A percentile compares a stretch with the other conserved stretches of the same genome.
phyloP scores from a whole-genome alignment of 1,284 basidiomycete genomes.

The Ustilago lituana region DNA sequence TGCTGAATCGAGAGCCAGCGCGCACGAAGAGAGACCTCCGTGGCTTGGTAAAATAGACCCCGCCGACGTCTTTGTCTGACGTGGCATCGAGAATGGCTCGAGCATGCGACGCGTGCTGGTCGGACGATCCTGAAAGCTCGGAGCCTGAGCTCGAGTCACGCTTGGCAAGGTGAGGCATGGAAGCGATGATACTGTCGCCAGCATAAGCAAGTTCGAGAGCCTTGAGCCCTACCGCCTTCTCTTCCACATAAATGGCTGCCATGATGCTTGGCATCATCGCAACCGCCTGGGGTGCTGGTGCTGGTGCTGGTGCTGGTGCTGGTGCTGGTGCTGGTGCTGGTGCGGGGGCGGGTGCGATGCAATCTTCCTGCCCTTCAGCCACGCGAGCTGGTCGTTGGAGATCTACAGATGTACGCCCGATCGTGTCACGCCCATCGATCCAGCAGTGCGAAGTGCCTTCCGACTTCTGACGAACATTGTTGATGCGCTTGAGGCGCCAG shows the following conservation, averaged over 20 bases:
- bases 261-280: conserved; percentile 9
- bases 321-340: too few relatives aligned
- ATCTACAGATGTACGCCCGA: conserved; percentile 39
- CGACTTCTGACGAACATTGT: conserved; percentile 24
- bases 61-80: conserved; percentile 25
- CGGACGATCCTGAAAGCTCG: conserved; percentile 36
- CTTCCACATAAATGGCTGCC: conserved; percentile 17
- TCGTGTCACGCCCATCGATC: conserved; percentile 43
- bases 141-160: conserved; percentile 37
- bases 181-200: conserved; percentile 28
- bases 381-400: background rate
- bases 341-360: background rate
- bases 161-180: conserved; percentile 36
- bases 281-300: conserved; percentile 5
- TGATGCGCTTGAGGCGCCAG: conserved; percentile 49
- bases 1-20: conserved; percentile 27
- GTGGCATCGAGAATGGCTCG: conserved; percentile 17
- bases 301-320: too few relatives aligned
- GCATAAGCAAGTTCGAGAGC: conserved; percentile 29
- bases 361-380: background rate
- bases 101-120: conserved; percentile 17
- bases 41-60: conserved; percentile 21
- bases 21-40: conserved; percentile 19
- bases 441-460: conserved; percentile 26
- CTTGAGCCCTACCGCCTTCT: conserved; percentile 31